phyloP scores from a whole-genome alignment of 768 basidiomycete genomes.

The Phaffia australis region DNA sequence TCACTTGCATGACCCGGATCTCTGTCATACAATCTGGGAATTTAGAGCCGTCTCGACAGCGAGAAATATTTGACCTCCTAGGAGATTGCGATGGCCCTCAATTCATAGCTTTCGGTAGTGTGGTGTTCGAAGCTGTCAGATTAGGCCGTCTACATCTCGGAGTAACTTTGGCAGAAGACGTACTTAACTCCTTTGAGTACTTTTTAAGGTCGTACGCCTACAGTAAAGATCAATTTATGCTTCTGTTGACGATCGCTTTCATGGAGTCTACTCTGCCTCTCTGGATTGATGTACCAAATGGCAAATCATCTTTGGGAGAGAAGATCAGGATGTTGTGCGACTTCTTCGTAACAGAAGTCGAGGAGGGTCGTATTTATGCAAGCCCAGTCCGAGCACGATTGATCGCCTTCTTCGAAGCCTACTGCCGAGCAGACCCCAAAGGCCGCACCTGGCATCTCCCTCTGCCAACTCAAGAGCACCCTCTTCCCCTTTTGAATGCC shows the following conservation, averaged over 20 bases:
- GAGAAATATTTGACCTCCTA: slow-evolving; percentile 32
- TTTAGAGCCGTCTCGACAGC: slow-evolving; percentile 6
- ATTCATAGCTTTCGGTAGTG: slow-evolving; percentile 51
- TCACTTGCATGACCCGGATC: slow-evolving; percentile 7
- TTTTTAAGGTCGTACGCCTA: slow-evolving; percentile 13
- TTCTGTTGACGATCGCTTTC: slow-evolving; percentile 51
- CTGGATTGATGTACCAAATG: slow-evolving; percentile 44
- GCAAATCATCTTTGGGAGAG: slow-evolving; percentile 39
- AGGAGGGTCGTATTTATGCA: slow-evolving; percentile 43
- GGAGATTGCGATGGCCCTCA: slow-evolving; percentile 42
- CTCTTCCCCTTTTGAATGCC: slow-evolving; percentile 45
- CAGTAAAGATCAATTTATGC: slow-evolving; percentile 40
- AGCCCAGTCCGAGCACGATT: slow-evolving; percentile 57
- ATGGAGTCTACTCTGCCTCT: slow-evolving; percentile 54
- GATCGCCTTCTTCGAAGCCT: slow-evolving; percentile 55
- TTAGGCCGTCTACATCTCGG: slow-evolving; percentile 49
- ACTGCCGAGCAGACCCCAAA: slow-evolving; percentile 51
- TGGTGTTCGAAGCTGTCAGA: slow-evolving; percentile 50
- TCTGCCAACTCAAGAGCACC: slow-evolving; percentile 31
- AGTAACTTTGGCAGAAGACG: slow-evolving; percentile 44
- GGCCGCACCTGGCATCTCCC: slow-evolving; percentile 45
- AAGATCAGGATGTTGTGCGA: slow-evolving; percentile 46
- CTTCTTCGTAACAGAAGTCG: slow-evolving; percentile 48
- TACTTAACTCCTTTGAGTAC: slow-evolving; percentile 47
- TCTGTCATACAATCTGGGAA: slow-evolving; percentile 2